Evolutionary conservation across 345 rosid genomes (phyloP).

Genomic region (Sisymbrium altissimum): DNA sequence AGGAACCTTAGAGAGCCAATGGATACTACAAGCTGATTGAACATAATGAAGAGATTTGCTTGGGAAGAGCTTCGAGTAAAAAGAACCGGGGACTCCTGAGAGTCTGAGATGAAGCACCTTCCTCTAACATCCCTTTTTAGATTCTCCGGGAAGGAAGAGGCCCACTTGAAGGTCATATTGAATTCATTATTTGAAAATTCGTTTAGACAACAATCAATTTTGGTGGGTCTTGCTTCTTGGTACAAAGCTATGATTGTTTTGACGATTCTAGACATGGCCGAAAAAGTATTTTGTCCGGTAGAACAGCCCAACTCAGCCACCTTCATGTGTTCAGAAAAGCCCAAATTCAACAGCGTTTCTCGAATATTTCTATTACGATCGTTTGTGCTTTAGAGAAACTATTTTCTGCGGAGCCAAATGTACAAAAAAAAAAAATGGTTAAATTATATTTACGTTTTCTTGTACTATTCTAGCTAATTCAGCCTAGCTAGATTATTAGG

Average conservation of each 20-base stretch:
- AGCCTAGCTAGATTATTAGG: background rate
- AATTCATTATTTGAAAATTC: slow-evolving; percentile 41
- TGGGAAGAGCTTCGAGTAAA: slow-evolving; percentile 32
- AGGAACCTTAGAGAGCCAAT: slow-evolving; percentile 38
- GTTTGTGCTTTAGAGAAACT: background rate
- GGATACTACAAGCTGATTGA: slow-evolving; percentile 40
- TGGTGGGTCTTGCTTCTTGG: background rate
- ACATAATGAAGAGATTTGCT: slow-evolving; percentile 29
- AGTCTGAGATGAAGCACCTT: slow-evolving; percentile 29
- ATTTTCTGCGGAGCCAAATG: background rate
- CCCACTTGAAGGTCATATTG: slow-evolving; percentile 15
- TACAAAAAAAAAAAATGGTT: too few relatives aligned
- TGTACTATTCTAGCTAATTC: background rate
- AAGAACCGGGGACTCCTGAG: slow-evolving; percentile 38
- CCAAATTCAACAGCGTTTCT: background rate
- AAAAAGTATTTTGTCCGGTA: slow-evolving; percentile 36
- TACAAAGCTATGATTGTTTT: background rate
- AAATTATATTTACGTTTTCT: background rate
- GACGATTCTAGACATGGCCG: slow-evolving; percentile 8
- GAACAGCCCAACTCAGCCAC: slow-evolving; percentile 48
- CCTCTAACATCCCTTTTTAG: background rate
- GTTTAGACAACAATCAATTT: slow-evolving; percentile 13
- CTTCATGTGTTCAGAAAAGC: slow-evolving; percentile 4
- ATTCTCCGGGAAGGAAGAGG: background rate
- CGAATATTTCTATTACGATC: background rate